Evolutionary conservation across 2,329 filamentous ascomycete species (phyloP), one percentile per base, ranked within the genome.

Genomic region (Orbilia brochopaga): DNA sequence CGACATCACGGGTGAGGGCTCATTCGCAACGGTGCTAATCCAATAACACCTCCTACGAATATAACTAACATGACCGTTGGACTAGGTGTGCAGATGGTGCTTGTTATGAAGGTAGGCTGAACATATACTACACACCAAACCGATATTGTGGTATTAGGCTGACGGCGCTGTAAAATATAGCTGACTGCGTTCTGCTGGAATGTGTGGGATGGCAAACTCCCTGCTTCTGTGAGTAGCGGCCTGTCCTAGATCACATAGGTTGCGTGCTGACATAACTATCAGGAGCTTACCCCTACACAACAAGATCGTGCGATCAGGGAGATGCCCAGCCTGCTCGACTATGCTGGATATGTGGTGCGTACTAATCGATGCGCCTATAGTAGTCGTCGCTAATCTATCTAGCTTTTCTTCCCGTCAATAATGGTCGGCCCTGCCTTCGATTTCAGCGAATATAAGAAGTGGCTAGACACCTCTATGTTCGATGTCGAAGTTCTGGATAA

Each of bases 161-260:
- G 72, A 74, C 73, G 74, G 7, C 48, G 13, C 11, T 35, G 44
- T 27, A 30, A 61, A 17, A 52, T 53, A 27, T 51, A 80, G 78
- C 86, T 99, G 37, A 91, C 88, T 21, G 90, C 93, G 3, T 99
- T 99, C 78, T 96, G 91, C 81, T 99, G 94, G 94, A 97, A 97
- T 78, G 88, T 97, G 7, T 92, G 94, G 77, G 94, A 99, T 79
- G 95, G 94, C 19, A 87, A 88, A 67, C 83, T 96, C 19, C 87
- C 91, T 1, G 86, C 89, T 24, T 73, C 74, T 32, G 76, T 76
- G 54, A 10, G 74, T 74, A 54, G 42, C 23, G 15, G 21, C 17
- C 19, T 52, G 19, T 53, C 7, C 3, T 17, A 40, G 23, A 8
- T n/a, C 32, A 2, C 13, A 30, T 21, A 37, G 11, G 8, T n/a